Evolutionary conservation across 1,139 yeast species (phyloP).

Genomic region (Debaryomyces coudertii): DNA sequence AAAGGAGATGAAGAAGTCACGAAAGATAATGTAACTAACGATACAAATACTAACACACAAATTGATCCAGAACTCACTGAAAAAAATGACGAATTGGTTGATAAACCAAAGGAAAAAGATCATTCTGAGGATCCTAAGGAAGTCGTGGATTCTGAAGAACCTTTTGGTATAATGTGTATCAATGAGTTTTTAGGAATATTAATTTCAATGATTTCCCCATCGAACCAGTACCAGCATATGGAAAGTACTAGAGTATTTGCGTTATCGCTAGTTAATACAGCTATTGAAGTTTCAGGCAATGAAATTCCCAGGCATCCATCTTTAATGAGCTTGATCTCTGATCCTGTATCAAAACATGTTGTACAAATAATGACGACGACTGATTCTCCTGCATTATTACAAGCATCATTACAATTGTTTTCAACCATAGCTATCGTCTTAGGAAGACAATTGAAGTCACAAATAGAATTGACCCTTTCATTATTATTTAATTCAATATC

Average conservation of each 20-base stretch:
- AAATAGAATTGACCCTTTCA: constrained; percentile 65
- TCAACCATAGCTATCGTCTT: constrained; percentile 65
- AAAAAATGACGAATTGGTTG: constrained; percentile 10
- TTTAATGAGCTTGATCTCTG: constrained; percentile 69
- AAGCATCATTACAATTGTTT: constrained; percentile 75
- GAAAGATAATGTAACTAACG: constrained; percentile 6
- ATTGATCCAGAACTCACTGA: constrained; percentile 6
- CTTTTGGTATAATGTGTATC: constrained; percentile 70
- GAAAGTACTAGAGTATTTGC: constrained; percentile 88
- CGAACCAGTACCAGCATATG: constrained; percentile 81
- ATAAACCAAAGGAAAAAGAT: constrained; percentile 1
- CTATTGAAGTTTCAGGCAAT: constrained; percentile 80
- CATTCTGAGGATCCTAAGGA: background rate
- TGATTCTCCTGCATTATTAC: constrained; percentile 69
- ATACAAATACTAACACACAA: constrained; percentile 7
- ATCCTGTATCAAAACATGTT: constrained; percentile 80
- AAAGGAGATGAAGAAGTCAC: constrained; percentile 15
- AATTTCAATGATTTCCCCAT: constrained; percentile 82
- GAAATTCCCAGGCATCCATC: constrained; percentile 68
- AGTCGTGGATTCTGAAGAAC: constrained; percentile 30
- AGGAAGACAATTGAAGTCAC: constrained; percentile 62
- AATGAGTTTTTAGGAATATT: constrained; percentile 73
- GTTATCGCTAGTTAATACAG: constrained; percentile 70
- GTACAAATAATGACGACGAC: constrained; percentile 76
- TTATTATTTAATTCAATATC: constrained; percentile 59